Evolutionary conservation across 2,329 filamentous ascomycete genomes (phyloP).

Genomic region (Colletotrichum gloeosporioides): DNA sequence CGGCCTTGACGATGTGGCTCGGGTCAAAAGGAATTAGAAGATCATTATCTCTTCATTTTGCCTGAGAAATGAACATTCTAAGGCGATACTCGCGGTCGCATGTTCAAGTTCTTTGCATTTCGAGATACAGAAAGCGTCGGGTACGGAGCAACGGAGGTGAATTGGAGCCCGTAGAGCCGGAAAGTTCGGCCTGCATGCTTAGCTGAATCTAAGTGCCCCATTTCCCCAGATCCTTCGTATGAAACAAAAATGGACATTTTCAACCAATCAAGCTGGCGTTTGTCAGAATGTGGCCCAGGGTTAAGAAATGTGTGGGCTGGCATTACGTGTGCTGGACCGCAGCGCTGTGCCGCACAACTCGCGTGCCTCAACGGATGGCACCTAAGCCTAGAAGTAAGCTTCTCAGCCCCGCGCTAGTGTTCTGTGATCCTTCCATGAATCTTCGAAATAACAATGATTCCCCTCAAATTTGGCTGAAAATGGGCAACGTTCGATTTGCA

Average conservation of each 20-base stretch:
- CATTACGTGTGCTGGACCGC: background rate
- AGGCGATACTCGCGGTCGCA: accelerated
- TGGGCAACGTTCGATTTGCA: too few relatives aligned
- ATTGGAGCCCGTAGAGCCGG: background rate
- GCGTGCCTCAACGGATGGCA: background rate
- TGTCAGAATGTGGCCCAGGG: background rate
- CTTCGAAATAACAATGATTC: background rate
- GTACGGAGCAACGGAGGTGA: background rate
- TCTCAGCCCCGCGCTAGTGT: background rate
- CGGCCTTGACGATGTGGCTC: too few relatives aligned
- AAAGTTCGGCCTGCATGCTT: background rate
- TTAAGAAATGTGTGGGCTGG: background rate
- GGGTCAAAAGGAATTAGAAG: background rate
- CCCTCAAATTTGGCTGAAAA: background rate
- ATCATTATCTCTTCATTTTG: accelerated
- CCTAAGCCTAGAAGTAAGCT: background rate
- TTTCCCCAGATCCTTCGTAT: background rate
- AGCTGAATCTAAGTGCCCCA: background rate
- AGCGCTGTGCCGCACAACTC: background rate
- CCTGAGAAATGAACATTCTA: too few relatives aligned
- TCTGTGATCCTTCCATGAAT: background rate
- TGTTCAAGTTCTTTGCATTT: background rate
- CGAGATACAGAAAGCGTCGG: background rate
- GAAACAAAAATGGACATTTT: background rate
- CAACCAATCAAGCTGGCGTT: background rate